A percentile compares a stretch with the other conserved stretches of the same genome.
Conservation (phyloP, 1,284 basidiomycete genomes). For the Cutaneotrichosporon sp. region DNA sequence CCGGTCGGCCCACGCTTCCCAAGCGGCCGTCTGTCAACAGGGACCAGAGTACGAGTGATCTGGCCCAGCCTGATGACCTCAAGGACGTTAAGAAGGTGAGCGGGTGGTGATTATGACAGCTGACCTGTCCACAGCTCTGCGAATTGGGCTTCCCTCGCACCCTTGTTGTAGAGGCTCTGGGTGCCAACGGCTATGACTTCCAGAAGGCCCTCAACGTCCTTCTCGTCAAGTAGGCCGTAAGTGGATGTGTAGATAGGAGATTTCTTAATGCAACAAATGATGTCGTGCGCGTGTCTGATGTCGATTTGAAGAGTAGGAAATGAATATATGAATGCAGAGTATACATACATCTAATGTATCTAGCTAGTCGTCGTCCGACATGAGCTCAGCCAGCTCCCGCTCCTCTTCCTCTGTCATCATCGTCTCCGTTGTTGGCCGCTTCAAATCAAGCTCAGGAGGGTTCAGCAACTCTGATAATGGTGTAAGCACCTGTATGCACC, state of each 20-base stretch:
- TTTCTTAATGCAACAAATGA: neutral
- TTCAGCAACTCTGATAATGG: constrained; percentile 38
- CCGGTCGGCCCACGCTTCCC: constrained; percentile 33
- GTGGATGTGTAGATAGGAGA: neutral
- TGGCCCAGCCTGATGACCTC: constrained; percentile 51
- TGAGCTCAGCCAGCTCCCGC: constrained; percentile 70
- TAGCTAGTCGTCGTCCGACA: constrained; percentile 58
- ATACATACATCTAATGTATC: neutral
- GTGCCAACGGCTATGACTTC: constrained; percentile 53
- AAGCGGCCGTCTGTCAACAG: constrained; percentile 27
- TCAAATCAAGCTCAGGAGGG: constrained; percentile 36
- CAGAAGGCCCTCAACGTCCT: constrained; percentile 53
- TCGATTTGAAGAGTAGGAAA: neutral
- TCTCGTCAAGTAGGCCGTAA: constrained; percentile 28
- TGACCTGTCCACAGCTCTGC: constrained; percentile 39
- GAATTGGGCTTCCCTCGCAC: constrained; percentile 51
- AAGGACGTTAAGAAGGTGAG: constrained; percentile 53
- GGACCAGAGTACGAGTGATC: constrained; percentile 18
- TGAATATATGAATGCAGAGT: neutral
- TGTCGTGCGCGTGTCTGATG: neutral
- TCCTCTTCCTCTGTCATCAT: constrained; percentile 53
- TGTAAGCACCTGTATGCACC: constrained; percentile 1
- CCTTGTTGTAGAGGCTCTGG: constrained; percentile 49
- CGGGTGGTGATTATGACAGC: neutral
- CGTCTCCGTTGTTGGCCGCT: constrained; percentile 24